Percentiles rank a stretch among this genome's conserved stretches.
These are phyloP conservation scores for Apiospora koreana DNA, from an alignment of 2,329 filamentous ascomycete genomes.

Conservation along the genomic window DNA sequence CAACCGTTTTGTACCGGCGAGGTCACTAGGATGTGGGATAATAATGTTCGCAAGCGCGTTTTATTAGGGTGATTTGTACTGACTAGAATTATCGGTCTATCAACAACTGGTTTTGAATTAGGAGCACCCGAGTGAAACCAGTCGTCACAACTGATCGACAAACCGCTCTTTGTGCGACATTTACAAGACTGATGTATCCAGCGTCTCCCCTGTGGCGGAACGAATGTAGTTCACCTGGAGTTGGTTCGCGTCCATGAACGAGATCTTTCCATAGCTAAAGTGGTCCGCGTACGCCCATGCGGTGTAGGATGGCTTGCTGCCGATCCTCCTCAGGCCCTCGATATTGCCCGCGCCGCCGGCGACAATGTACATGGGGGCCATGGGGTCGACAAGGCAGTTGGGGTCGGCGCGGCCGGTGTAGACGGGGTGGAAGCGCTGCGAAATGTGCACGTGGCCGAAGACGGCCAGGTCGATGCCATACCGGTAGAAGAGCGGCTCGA, in stretches of 20 bases:
- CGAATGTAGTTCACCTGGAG: constrained; percentile 53
- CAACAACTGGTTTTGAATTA: no score
- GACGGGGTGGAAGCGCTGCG: constrained; percentile 51
- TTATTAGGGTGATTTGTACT: neutral
- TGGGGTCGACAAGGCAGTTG: constrained; percentile 38
- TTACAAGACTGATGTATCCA: constrained; percentile 49
- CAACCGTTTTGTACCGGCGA: no score
- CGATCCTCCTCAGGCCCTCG: constrained; percentile 48
- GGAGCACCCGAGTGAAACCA: no score
- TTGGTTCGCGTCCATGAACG: constrained; percentile 45
- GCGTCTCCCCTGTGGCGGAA: constrained; percentile 46
- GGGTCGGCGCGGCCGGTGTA: constrained; percentile 38
- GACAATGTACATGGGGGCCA: constrained; percentile 54
- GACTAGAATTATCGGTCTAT: neutral
- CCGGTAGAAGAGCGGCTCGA: constrained; percentile 54
- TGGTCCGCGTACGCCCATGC: constrained; percentile 52
- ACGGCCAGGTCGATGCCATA: constrained; percentile 59
- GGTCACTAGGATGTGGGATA: no score
- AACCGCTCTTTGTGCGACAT: constrained; percentile 49
- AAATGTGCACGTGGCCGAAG: constrained; percentile 61
- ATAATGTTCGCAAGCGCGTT: no score
- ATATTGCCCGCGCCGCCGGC: constrained; percentile 59
- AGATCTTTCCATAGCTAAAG: constrained; percentile 52
- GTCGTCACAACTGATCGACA: constrained; percentile 41
- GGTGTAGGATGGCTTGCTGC: constrained; percentile 42